phyloP scores from a whole-genome alignment of 208 protist species.

The Acanthamoeba lenticulata region DNA sequence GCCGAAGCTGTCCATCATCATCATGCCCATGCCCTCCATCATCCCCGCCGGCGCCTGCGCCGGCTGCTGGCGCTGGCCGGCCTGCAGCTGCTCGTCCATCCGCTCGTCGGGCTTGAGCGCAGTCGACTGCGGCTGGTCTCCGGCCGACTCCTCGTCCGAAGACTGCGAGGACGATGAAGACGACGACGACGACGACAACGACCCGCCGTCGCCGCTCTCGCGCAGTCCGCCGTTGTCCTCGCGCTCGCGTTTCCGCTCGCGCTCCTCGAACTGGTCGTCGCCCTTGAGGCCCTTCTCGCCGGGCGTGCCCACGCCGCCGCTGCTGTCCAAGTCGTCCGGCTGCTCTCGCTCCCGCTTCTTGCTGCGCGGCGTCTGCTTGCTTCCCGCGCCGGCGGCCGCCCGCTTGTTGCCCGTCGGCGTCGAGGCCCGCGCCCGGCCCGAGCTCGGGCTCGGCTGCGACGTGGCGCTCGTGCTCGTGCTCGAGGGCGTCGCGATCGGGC shows the following conservation, averaged over 20 bases:
- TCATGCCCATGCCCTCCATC: neutral
- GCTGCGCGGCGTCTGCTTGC: neutral
- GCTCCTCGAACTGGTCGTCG: neutral
- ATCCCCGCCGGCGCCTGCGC: no score
- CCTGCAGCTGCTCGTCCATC: neutral
- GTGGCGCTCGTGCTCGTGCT: neutral
- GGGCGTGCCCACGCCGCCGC: no score
- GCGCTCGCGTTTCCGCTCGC: neutral
- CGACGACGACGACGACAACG: no score
- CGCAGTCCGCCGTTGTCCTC: neutral
- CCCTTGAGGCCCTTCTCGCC: neutral
- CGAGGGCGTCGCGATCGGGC: neutral
- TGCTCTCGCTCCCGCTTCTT: neutral
- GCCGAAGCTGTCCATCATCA: neutral
- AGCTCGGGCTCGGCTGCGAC: neutral
- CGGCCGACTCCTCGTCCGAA: neutral
- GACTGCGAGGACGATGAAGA: neutral
- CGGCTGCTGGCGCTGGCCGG: neutral
- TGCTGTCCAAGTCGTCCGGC: neutral
- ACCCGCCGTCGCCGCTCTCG: neutral
- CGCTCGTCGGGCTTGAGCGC: neutral
- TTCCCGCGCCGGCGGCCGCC: neutral
- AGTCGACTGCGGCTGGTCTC: no score
- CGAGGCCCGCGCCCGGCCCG: neutral
- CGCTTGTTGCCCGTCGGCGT: neutral